Percentiles rank a stretch among this genome's conserved stretches.
Evolutionary conservation across 2,329 filamentous ascomycete species (phyloP).

Genomic region (Venturia aucupariae): DNA sequence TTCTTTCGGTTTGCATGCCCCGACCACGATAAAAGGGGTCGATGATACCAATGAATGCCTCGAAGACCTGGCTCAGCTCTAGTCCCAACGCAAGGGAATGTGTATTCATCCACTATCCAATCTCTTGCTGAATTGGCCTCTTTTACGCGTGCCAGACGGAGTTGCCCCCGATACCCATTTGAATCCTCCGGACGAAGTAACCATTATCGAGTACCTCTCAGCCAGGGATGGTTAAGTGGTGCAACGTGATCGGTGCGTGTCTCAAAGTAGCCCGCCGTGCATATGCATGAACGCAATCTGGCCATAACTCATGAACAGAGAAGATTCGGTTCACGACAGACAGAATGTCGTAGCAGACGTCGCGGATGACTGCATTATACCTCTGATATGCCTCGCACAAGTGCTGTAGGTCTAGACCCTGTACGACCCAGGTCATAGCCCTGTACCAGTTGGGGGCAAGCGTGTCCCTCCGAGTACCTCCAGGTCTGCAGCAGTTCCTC

Average conservation of each 20-base stretch:
- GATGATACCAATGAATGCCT: not conserved
- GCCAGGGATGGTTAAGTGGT: not conserved
- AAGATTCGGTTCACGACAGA: not conserved
- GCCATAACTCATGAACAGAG: not conserved
- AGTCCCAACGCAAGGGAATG: not conserved
- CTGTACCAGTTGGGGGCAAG: not conserved
- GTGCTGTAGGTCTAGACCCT: not conserved
- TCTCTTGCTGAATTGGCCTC: not conserved
- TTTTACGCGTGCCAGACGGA: not conserved
- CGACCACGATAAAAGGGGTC: not conserved
- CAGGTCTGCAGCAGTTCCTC: not conserved
- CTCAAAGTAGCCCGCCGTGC: not conserved
- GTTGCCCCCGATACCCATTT: too few relatives aligned
- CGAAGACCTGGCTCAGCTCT: not conserved
- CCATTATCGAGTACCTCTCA: not conserved
- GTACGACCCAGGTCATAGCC: not conserved
- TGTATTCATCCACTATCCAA: not conserved
- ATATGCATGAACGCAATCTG: not conserved
- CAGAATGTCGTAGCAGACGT: not conserved
- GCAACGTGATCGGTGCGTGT: not conserved
- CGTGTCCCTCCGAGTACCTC: not conserved
- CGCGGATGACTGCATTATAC: slow-evolving; percentile 2
- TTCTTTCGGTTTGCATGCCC: not conserved
- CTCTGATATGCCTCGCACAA: not conserved
- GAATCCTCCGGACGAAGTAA: not conserved